Conservation (phyloP, 257 asterid genomes). For the Scutellaria baicalensis region DNA sequence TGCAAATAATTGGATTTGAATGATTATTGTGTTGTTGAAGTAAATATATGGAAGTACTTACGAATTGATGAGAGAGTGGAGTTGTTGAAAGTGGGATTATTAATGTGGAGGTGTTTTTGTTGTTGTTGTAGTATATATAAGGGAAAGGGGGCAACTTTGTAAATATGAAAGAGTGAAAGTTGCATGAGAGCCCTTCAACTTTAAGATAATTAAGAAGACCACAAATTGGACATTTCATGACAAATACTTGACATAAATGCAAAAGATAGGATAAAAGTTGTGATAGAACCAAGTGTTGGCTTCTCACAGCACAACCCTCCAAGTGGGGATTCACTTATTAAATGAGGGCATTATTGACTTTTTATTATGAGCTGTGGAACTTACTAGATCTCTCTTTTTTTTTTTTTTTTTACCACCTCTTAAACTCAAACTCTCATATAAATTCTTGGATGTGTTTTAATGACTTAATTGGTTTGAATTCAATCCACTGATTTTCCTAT, state of each 20-base stretch:
- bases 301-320: background rate
- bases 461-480: too few species aligned
- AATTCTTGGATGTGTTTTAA: too few species aligned
- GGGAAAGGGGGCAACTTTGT: constrained; percentile 15
- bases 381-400: background rate
- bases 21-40: background rate
- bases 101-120: constrained; percentile 10
- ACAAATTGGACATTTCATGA: constrained; percentile 9
- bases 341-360: background rate
- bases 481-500: too few species aligned
- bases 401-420: too few species aligned
- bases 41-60: background rate
- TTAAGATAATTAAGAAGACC: background rate
- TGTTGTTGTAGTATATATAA: constrained; percentile 15
- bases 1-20: background rate
- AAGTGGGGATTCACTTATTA: constrained; percentile 10
- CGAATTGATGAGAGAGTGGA: background rate
- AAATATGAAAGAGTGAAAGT: background rate
- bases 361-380: background rate
- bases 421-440: too few species aligned
- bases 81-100: background rate
- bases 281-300: constrained; percentile 24
- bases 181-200: constrained; percentile 31
- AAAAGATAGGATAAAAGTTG: constrained; percentile 18
- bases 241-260: constrained; percentile 17